Conservation (phyloP, 441 rosid species). For the Gossypium gossypioides region DNA sequence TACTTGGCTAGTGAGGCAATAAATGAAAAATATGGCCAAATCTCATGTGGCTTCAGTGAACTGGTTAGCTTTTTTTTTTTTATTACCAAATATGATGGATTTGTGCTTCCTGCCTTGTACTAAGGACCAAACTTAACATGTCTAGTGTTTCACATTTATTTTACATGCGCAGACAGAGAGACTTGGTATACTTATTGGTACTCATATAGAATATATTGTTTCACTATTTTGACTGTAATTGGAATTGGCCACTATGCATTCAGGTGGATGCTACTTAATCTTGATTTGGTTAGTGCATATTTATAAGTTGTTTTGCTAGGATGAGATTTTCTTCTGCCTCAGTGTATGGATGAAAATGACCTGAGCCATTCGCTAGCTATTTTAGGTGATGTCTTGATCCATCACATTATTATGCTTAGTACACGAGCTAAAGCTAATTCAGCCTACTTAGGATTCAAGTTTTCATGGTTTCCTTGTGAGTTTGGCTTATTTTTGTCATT, state of each 20-base stretch:
- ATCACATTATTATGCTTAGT: background rate
- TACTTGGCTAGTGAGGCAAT: background rate
- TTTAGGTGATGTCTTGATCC: background rate
- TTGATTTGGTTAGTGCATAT: background rate
- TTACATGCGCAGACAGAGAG: background rate
- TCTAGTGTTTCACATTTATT: background rate
- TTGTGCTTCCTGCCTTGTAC: background rate
- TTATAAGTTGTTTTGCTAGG: background rate
- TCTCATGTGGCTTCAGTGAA: background rate
- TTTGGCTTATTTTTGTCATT: background rate
- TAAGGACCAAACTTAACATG: background rate
- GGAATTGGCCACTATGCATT: background rate
- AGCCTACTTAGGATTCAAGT: background rate
- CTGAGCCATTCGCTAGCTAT: background rate
- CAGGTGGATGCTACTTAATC: background rate
- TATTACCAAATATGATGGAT: background rate
- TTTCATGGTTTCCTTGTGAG: background rate
- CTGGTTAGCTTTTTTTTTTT: background rate
- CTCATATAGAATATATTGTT: background rate
- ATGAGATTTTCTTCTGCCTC: background rate
- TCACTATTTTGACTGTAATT: background rate
- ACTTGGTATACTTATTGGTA: background rate
- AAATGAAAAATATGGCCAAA: background rate
- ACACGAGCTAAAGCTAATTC: background rate
- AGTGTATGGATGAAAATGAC: background rate